Conservation (phyloP, 2,329 filamentous ascomycete species). For the Scopulariopsis brevicaulis region DNA sequence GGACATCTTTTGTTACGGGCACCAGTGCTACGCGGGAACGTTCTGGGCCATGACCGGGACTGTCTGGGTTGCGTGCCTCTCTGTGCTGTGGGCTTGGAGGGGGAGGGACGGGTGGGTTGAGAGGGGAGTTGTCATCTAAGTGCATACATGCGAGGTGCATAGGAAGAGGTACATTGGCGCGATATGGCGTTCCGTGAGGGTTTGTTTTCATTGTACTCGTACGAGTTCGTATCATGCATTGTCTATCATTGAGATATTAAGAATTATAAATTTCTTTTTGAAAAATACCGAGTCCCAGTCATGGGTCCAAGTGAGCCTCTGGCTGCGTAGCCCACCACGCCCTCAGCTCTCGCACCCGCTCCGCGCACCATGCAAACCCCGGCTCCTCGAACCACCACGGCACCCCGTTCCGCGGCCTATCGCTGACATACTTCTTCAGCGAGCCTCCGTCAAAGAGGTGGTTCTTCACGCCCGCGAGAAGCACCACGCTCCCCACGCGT, state of each 20-base stretch:
- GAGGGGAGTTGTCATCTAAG: slow-evolving; percentile 56
- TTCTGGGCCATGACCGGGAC: slow-evolving; percentile 81
- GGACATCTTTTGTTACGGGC: slow-evolving; percentile 66
- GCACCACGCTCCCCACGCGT: slow-evolving; percentile 31
- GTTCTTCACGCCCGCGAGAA: slow-evolving; percentile 45
- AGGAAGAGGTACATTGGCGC: too few species aligned
- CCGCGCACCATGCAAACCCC: slow-evolving; percentile 30
- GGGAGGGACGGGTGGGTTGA: slow-evolving; percentile 64
- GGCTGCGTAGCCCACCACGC: slow-evolving; percentile 26
- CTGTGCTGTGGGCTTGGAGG: slow-evolving; percentile 75
- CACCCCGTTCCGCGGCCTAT: slow-evolving; percentile 19
- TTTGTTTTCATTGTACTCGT: too few species aligned
- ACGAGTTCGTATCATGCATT: too few species aligned
- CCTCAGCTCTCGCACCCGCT: slow-evolving; percentile 28
- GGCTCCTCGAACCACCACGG: slow-evolving; percentile 43
- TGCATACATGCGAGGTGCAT: neutral
- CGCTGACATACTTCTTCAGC: slow-evolving; percentile 31
- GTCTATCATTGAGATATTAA: too few species aligned
- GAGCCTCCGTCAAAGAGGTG: slow-evolving; percentile 39
- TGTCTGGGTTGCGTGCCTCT: slow-evolving; percentile 63
- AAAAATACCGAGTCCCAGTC: neutral
- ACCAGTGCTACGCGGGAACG: slow-evolving; percentile 64
- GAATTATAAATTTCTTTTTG: neutral
- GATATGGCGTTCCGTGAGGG: too few species aligned
- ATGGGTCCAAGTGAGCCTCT: neutral